Percentiles rank a stretch among this genome's conserved stretches.
Evolutionary conservation across 2,329 filamentous ascomycete species (phyloP).

Genomic region (Phialocephala sp.): DNA sequence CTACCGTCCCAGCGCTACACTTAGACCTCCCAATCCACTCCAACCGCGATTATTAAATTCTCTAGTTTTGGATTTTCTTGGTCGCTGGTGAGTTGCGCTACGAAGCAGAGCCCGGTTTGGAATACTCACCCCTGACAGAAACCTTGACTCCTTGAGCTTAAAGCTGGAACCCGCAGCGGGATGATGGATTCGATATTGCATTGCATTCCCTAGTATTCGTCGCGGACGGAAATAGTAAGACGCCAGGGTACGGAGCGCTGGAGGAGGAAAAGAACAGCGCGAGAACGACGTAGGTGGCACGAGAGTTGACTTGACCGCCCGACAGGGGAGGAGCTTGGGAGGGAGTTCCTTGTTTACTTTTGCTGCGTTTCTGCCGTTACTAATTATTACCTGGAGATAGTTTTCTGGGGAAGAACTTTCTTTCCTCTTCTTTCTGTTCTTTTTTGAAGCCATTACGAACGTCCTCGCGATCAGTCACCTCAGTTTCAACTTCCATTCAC

Average conservation of each 20-base stretch:
- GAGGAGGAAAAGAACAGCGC: background rate
- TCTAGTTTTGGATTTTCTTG: too few relatives aligned
- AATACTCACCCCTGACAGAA: background rate
- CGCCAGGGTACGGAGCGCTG: background rate
- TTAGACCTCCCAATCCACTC: background rate
- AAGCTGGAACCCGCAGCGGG: background rate
- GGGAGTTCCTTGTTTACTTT: conserved; percentile 1
- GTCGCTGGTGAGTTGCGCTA: too few relatives aligned
- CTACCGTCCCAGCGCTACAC: background rate
- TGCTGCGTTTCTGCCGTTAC: background rate
- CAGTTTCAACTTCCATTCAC: too few relatives aligned
- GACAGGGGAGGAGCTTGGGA: too few relatives aligned
- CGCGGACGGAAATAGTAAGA: background rate
- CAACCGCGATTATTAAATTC: too few relatives aligned
- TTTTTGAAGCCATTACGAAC: too few relatives aligned
- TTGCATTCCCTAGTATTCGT: background rate
- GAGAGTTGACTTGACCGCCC: too few relatives aligned
- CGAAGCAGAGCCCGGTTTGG: background rate
- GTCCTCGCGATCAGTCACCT: too few relatives aligned
- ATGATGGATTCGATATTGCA: background rate
- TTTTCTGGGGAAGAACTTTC: background rate
- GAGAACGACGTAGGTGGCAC: conserved; percentile 5
- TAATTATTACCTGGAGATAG: too few relatives aligned
- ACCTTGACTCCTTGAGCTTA: background rate
- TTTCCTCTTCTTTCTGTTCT: too few relatives aligned